Evolutionary conservation across 2,329 filamentous ascomycete species (phyloP).

Genomic region (Simplicillium aogashimaense): DNA sequence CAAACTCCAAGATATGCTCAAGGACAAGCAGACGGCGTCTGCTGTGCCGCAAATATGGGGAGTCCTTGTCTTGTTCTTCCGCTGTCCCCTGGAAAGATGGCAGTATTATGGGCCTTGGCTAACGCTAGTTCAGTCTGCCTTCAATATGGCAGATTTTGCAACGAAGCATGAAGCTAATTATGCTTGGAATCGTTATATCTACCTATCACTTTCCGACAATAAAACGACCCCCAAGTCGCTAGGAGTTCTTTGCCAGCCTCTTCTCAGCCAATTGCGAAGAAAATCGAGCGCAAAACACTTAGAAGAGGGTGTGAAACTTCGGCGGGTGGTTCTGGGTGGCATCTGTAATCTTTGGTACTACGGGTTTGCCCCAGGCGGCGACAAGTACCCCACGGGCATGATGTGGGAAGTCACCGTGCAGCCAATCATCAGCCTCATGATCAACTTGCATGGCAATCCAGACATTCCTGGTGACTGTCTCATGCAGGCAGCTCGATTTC

Average conservation of each 20-base stretch:
- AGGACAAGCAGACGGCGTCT: slow-evolving; percentile 37
- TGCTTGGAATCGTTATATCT: slow-evolving; percentile 81
- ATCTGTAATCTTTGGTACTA: slow-evolving; percentile 81
- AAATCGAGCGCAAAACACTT: slow-evolving; percentile 47
- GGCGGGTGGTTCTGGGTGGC: slow-evolving; percentile 50
- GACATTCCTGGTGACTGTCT: slow-evolving; percentile 38
- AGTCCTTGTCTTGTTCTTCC: slow-evolving; percentile 67
- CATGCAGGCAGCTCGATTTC: slow-evolving; percentile 54
- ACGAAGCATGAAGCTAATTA: slow-evolving; percentile 69
- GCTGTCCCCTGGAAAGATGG: slow-evolving; percentile 59
- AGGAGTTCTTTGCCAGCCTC: slow-evolving; percentile 50
- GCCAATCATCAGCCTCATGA: slow-evolving; percentile 49
- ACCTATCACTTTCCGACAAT: slow-evolving; percentile 55
- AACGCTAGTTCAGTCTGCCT: slow-evolving; percentile 67
- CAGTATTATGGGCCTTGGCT: slow-evolving; percentile 66
- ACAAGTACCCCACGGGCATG: slow-evolving; percentile 55
- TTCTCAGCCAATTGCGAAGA: slow-evolving; percentile 58
- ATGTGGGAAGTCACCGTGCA: slow-evolving; percentile 72
- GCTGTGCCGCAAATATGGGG: slow-evolving; percentile 86
- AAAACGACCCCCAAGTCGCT: slow-evolving; percentile 34
- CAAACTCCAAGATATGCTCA: slow-evolving; percentile 59
- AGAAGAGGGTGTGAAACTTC: slow-evolving; percentile 39
- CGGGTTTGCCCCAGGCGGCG: slow-evolving; percentile 60
- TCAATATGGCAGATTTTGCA: slow-evolving; percentile 65
- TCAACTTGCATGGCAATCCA: slow-evolving; percentile 25